Percentiles rank a stretch among this genome's conserved stretches.
Evolutionary conservation across 768 basidiomycete genomes (phyloP).

Genomic region (Lactarius indigo): DNA sequence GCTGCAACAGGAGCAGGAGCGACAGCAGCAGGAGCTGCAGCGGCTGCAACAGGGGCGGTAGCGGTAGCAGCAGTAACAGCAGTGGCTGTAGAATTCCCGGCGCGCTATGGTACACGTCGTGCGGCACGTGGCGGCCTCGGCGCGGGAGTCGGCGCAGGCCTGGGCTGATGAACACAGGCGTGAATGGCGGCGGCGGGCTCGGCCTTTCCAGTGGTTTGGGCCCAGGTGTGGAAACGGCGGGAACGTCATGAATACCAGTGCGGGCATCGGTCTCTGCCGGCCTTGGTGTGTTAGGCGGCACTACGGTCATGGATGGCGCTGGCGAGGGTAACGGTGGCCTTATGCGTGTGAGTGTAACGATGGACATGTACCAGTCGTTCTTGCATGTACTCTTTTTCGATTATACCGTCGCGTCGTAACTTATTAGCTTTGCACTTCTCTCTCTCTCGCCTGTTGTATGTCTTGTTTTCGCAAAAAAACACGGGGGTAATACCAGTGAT

Average conservation of each 20-base stretch:
- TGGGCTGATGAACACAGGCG: constrained; percentile 13
- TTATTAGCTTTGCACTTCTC: no score
- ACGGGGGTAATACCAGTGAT: no score
- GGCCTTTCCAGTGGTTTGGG: constrained; percentile 10
- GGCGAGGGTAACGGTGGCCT: background rate
- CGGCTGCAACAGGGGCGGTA: background rate
- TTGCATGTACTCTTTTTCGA: no score
- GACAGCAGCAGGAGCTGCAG: constrained; percentile 1
- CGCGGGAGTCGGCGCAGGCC: constrained; percentile 1
- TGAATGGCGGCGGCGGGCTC: background rate
- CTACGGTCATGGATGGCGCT: background rate
- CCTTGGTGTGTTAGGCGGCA: constrained; percentile 4
- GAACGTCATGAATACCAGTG: background rate
- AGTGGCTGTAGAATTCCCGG: constrained; percentile 12
- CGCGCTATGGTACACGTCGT: constrained; percentile 10
- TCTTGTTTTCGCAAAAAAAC: no score
- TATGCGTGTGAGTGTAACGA: no score
- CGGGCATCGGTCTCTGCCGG: constrained; percentile 5
- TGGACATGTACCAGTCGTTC: no score
- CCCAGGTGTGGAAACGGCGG: constrained; percentile 2
- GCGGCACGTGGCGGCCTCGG: constrained; percentile 16
- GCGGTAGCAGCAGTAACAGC: constrained; percentile 5
- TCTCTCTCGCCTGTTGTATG: no score
- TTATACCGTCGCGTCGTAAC: no score
- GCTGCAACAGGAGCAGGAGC: constrained; percentile 5